Evolutionary conservation across 805 yeast genomes (phyloP), one percentile per base, ranked within the genome.

Genomic region (Kluyveromyces starmeri): DNA sequence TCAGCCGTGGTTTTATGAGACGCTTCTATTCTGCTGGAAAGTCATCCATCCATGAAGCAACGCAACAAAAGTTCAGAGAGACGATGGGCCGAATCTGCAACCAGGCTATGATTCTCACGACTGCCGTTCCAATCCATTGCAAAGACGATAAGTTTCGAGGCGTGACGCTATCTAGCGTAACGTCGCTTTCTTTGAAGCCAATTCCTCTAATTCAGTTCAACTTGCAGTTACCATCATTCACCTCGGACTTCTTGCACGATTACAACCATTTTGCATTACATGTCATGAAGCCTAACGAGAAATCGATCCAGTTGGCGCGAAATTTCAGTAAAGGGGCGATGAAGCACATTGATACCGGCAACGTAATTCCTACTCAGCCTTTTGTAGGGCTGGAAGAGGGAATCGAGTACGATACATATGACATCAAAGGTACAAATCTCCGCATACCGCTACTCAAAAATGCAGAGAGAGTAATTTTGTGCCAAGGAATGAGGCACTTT

Each of bases 171-270:
- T 82, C 95, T 2, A 84, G 95, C 1, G 83, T 86, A 28, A 73
- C 84, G 9, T 86, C 96, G 1, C 61, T 89, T 10, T 77, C 94
- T 1, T 71, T 86, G 19, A 65, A 69, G 31, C 96, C 96, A 0
- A 66, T 65, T 10, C 94, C 95, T 1, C 58, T 88, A 35, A 50
- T 89, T 1, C 92, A 84, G 48, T 88, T 89, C 63, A 89, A 89
- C 53, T 62, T 89, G 24, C 94, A 83, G 55, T 62, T 77, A 10
- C 97, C 97, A 0, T 83, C 95, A 4, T 68, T 78, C 20, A 88
- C 97, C 0, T 78, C 94, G 0, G 61, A 64, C 5, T 62, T 73
- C 8, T 60, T 89, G 18, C 84, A 82, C 47, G 59, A 65, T n/a
- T 53, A 64, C 25, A 65, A 65, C 22, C 58, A 65, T 35, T 69